Evolutionary conservation across 768 basidiomycete genomes (phyloP).

Genomic region (Tricholoma matsutake): DNA sequence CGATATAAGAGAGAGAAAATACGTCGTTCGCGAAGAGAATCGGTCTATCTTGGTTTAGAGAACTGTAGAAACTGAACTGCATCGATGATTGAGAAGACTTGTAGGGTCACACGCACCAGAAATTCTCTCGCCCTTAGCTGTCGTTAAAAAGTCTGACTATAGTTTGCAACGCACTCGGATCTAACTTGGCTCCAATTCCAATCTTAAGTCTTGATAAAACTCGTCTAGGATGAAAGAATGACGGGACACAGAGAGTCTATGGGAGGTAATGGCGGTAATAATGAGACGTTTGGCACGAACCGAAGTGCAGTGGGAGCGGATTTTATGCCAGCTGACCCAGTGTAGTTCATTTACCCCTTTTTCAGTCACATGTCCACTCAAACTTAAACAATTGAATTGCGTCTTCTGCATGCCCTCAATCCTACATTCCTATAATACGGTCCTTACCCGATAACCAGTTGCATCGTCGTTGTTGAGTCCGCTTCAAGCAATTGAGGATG

Average conservation of each 20-base stretch:
- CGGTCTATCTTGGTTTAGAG: conserved; percentile 10
- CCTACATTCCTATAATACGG: not conserved
- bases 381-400: too few relatives aligned
- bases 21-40: conserved; percentile 6
- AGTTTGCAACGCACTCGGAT: conserved; percentile 11
- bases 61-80: not conserved
- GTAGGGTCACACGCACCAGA: conserved; percentile 11
- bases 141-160: conserved; percentile 15
- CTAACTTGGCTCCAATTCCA: conserved; percentile 12
- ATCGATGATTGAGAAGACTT: not conserved
- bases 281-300: conserved; percentile 12
- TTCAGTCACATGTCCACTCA: conserved; percentile 23
- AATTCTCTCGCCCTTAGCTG: conserved; percentile 9
- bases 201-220: conserved; percentile 6
- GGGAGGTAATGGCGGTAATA: conserved; percentile 14
- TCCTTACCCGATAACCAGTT: not conserved
- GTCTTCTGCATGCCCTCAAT: too few relatives aligned
- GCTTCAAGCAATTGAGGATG: not conserved
- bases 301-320: conserved; percentile 21
- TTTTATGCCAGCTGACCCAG: conserved; percentile 24
- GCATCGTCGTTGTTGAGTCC: too few relatives aligned
- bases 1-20: conserved; percentile 6
- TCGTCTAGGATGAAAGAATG: conserved; percentile 17
- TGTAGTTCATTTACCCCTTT: conserved; percentile 20
- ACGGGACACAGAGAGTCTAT: conserved; percentile 17